phyloP scores from a whole-genome alignment of 768 basidiomycete species.

The Tricholoma matsutake region DNA sequence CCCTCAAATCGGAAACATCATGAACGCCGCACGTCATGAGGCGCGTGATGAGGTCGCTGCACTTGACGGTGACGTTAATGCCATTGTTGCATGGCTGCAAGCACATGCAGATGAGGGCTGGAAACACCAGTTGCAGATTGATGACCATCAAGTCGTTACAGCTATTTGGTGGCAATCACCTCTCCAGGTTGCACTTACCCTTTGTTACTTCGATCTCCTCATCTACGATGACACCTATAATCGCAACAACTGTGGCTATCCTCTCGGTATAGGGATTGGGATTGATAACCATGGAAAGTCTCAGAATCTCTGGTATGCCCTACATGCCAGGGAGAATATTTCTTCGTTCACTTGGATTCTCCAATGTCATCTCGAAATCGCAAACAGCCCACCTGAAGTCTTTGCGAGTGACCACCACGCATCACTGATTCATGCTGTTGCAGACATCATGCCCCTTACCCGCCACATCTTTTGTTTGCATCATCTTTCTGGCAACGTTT shows the following conservation, averaged over 20 bases:
- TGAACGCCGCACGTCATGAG: slow-evolving; percentile 5
- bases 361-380: slow-evolving; percentile 11
- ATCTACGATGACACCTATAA: slow-evolving; percentile 22
- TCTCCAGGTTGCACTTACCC: slow-evolving; percentile 18
- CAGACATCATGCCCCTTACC: slow-evolving; percentile 2
- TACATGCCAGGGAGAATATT: slow-evolving; percentile 15
- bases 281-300: slow-evolving; percentile 17
- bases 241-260: slow-evolving; percentile 8
- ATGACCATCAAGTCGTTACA: slow-evolving; percentile 6
- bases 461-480: slow-evolving; percentile 22
- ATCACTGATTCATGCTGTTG: slow-evolving; percentile 8
- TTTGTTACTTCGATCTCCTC: slow-evolving; percentile 18
- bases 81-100: slow-evolving; percentile 21
- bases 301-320: slow-evolving; percentile 21
- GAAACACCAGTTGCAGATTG: not conserved
- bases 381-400: slow-evolving; percentile 2
- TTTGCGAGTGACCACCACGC: slow-evolving; percentile 9
- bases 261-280: slow-evolving; percentile 17
- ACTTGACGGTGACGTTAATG: slow-evolving; percentile 26
- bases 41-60: slow-evolving; percentile 15
- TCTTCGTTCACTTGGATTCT: slow-evolving; percentile 18
- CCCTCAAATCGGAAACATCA: slow-evolving; percentile 20
- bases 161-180: slow-evolving; percentile 33
- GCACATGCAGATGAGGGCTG: not conserved
- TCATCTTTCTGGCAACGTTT: slow-evolving; percentile 26